phyloP scores from a whole-genome alignment of 202 grass and related monocot genomes.

The Schoenoplectus tabernaemontani region DNA sequence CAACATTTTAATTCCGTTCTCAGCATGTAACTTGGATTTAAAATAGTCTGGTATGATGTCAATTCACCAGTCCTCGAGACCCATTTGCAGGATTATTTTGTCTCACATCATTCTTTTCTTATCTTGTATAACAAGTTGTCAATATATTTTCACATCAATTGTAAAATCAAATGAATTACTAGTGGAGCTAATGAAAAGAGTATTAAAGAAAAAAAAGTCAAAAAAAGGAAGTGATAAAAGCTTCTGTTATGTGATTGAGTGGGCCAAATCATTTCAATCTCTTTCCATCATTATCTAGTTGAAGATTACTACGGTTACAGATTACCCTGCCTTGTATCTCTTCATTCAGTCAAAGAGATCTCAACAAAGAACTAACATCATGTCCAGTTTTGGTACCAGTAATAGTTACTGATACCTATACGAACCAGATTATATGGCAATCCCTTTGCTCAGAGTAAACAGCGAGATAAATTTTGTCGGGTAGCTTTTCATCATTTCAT shows the following conservation, averaged over 20 bases:
- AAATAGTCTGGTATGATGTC: not conserved
- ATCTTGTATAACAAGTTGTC: not conserved
- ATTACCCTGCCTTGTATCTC: not conserved
- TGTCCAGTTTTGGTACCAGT: not conserved
- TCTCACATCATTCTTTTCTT: not conserved
- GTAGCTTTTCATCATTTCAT: not conserved
- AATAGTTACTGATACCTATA: not conserved
- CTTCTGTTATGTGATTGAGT: not conserved
- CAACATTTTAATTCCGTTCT: too few species aligned
- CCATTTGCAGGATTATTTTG: not conserved
- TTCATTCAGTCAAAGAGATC: not conserved
- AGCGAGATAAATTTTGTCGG: not conserved
- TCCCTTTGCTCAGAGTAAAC: not conserved
- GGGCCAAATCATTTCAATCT: not conserved
- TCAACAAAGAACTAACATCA: not conserved
- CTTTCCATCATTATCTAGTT: slow-evolving; percentile 1
- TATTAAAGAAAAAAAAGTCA: not conserved
- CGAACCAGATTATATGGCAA: not conserved
- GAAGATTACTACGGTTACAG: not conserved
- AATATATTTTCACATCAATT: not conserved
- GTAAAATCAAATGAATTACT: not conserved
- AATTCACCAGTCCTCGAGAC: not conserved
- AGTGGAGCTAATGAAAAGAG: not conserved
- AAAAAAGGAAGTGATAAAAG: too few species aligned
- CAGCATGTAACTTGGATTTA: not conserved